Evolutionary conservation across 371 early-diverging fungal genomes (phyloP).

Genomic region (Choanephora cucurbitarum): DNA sequence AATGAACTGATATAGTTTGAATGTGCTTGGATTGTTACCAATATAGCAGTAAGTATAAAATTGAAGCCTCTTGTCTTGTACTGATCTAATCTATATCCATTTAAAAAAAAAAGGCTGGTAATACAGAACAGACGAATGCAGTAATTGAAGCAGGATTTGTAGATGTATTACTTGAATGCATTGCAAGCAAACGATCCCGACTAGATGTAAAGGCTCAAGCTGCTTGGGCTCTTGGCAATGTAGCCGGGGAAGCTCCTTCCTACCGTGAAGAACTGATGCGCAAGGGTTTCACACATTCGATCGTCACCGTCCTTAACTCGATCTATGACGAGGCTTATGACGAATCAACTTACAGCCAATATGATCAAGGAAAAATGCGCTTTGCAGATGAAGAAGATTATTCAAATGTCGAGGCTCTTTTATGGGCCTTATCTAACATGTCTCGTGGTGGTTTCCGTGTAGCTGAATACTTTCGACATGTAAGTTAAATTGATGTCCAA

Average conservation of each 20-base stretch:
- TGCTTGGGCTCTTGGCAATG: slow-evolving; percentile 54
- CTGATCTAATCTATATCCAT: too few species aligned
- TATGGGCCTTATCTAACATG: slow-evolving; percentile 53
- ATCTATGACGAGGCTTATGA: slow-evolving; percentile 18
- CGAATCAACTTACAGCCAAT: slow-evolving; percentile 4
- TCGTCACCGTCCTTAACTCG: slow-evolving; percentile 16
- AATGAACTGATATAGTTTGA: slow-evolving; percentile 46
- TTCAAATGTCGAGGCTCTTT: slow-evolving; percentile 36
- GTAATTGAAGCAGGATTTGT: slow-evolving; percentile 51
- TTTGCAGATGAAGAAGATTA: slow-evolving; percentile 28
- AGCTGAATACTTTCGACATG: slow-evolving; percentile 35
- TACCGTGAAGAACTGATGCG: slow-evolving; percentile 37
- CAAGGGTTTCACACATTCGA: slow-evolving; percentile 17
- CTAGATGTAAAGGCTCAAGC: slow-evolving; percentile 46
- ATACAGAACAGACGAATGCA: slow-evolving; percentile 47
- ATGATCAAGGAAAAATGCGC: slow-evolving; percentile 8
- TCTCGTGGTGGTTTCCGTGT: slow-evolving; percentile 47
- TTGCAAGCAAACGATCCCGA: slow-evolving; percentile 12
- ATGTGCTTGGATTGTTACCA: slow-evolving; percentile 63
- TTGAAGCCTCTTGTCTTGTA: too few species aligned
- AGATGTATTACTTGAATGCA: slow-evolving; percentile 31
- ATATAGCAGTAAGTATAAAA: slow-evolving; percentile 60
- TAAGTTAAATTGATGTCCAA: too few species aligned
- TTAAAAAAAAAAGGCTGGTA: slow-evolving; percentile 58
- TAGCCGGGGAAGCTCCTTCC: slow-evolving; percentile 47